Evolutionary conservation across 2,329 filamentous ascomycete genomes (phyloP), one percentile per base, ranked within the genome.

Genomic region (Talaromyces pinophilus): DNA sequence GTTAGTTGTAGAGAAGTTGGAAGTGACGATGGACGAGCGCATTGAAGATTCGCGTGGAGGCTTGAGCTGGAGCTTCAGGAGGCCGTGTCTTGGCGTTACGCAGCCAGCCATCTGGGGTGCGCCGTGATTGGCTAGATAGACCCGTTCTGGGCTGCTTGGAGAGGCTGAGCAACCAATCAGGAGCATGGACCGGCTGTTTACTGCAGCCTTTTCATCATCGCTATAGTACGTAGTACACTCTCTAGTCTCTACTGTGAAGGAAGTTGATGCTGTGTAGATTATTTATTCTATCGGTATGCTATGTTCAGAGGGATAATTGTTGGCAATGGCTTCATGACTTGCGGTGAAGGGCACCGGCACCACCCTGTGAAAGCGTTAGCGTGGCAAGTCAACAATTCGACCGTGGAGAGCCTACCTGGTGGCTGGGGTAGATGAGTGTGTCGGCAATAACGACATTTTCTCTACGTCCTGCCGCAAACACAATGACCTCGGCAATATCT

Each of bases 371-470:
- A n/a, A 22, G 1, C 3, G 44, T 66, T 44, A 61, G 59, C 33
- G 35, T 15, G 28, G 33, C 10, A 46, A n/a, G 5, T 22, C 7
- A 22, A 44, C 5, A 40, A 28, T 15, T 15, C 22, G 11, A 4
- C 13, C 4, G 10, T 17, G 22, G 25, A 25, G 6, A 22, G 17
- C n/a, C 62, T 78, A 92, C 92, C 86, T 97, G 93, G 76, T 97
- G 93, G 73, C 90, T 95, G 5, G 93, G 93, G 79, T 90, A 97
- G 63, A 97, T 83, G 68, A 97, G 80, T 5, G 92, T 90, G 79
- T 97, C 93, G 22, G 93, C 93, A 71, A 97, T 80, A 22, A 97
- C 92, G 5, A 97, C 92, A 76, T 97, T 97, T 81, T 97, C 92
- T 71, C 90, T 87, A 73, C 93, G 86, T 3, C 90, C 90, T 3